Evolutionary conservation across 2,329 filamentous ascomycete species (phyloP), one percentile per base, ranked within the genome.

Genomic region (Trichoderma sp.): DNA sequence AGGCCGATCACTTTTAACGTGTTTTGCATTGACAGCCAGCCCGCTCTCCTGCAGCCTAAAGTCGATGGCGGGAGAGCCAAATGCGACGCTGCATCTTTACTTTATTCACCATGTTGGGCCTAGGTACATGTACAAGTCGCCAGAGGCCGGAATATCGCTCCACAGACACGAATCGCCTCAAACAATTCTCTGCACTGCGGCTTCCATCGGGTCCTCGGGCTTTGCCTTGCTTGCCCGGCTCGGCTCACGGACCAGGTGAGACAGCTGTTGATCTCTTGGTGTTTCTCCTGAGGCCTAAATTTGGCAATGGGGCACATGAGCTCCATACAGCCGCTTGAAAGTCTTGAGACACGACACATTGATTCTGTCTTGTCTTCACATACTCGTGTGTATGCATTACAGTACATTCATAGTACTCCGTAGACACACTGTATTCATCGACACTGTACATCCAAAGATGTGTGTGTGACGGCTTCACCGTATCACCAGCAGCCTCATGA

Each of bases 1-100:
- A 35, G n/a, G 29, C 35, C 54, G 22, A 37, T 52, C 42, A 22
- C 29, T 27, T 15, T 27, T 12, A 37, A 15, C 10, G 22, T 52
- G 45, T 63, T 63, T 37, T 63, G 59, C 59, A 63, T 63, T 37
- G 59, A 52, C 29, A 27, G 32, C 15, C 17, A 63, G 15, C 22
- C 32, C 32, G 59, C 29, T 37, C 32, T 50, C 34, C 6, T 17
- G 42, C 59, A 37, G 45, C 9, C 9, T 12, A 61, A 19, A 61
- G 58, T 48, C 42, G 42, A 52, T 63, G 32, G 42, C 57, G 22
- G 29, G 58, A 37, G 42, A 35, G 45, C 19, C 59, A 63, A 17
- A 63, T 63, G 32, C 59, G 10, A 63, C 59, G 59, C 59, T 63
- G 32, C 54, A 57, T 57, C 54, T 34, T 32, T 50, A 61, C 58